Evolutionary conservation across 306 rosid genomes (phyloP), one percentile per base, ranked within the genome.

Genomic region (Vigna mungo): DNA sequence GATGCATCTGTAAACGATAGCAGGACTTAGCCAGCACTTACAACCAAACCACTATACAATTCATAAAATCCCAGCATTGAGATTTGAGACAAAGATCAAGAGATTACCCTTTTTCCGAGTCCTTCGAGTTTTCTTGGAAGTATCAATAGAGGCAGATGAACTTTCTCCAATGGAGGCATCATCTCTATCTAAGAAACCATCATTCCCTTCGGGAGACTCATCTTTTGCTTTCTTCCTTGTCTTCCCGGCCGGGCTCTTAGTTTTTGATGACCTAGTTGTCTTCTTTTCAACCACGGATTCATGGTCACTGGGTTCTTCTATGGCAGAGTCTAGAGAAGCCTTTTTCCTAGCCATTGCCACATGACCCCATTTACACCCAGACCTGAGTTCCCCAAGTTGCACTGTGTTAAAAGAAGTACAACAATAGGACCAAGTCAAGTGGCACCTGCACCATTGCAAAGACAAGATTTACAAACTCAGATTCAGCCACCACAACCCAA

Each of bases 341-440:
- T 90, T 88, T 90, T 81, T 92, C 90, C 86, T 92, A 47, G 91
- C 88, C 84, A 77, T 73, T 72, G 89, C 90, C 12, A 87, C 78
- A 84, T 86, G 75, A 52, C 85, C 77, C 89, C 89, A 81, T 71
- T 86, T 92, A 82, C 48, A 82, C 21, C 47, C 84, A 49, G 86
- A 71, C 76, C 81, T 67, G 43, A 92, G 75, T 30, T 82, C 83
- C 82, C 82, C 79, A 78, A 84, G 84, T 82, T 87, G 88, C 60
- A 78, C 87, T 25, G 87, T 20, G 11, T 83, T 87, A 36, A 68
- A 65, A 53, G 85, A 71, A 72, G 82, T 72, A 68, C 71, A 71
- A 25, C 68, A 44, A 77, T 49, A 17, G 46, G 85, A 84, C 86
- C 84, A 83, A 67, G 47, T 80, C 64, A 83, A 79, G 37, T 86